These are phyloP conservation scores for Cyathus striatus DNA, from an alignment of 768 basidiomycete species.

Conservation along the genomic window DNA sequence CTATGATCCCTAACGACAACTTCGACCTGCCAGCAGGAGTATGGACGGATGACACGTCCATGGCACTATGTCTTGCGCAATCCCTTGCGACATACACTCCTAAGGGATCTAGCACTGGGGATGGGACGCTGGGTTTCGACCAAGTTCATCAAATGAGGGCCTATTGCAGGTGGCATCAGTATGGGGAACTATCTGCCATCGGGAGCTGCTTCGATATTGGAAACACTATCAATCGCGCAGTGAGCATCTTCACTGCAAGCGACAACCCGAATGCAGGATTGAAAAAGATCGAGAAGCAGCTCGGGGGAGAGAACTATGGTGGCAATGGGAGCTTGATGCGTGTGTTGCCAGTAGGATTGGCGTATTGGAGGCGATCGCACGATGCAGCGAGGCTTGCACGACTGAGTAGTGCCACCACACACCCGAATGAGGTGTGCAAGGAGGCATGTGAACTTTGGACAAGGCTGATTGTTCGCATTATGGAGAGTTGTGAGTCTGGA, in stretches of 20 bases:
- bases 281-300: constrained; percentile 17
- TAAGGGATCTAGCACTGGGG: constrained; percentile 3
- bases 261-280: constrained; percentile 17
- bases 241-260: constrained; percentile 20
- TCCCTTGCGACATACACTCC: constrained; percentile 28
- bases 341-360: constrained; percentile 36
- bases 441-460: constrained; percentile 40
- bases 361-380: constrained; percentile 32
- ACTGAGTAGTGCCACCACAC: constrained; percentile 36
- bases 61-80: constrained; percentile 38
- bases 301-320: constrained; percentile 18
- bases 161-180: constrained; percentile 26
- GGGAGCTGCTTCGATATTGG: constrained; percentile 37
- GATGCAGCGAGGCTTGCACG: constrained; percentile 25
- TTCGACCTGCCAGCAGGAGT: constrained; percentile 30
- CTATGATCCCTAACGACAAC: constrained; percentile 32
- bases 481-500: constrained; percentile 15
- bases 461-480: constrained; percentile 23
- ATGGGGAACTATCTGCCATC: constrained; percentile 27
- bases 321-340: constrained; percentile 44
- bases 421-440: constrained; percentile 33
- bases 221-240: constrained; percentile 24
- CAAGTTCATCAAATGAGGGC: constrained; percentile 27
- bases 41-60: constrained; percentile 47
- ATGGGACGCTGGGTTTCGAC: constrained; percentile 21